Conservation (phyloP, 2,329 filamentous ascomycete genomes). For the Nothophaeocryptopus gaeumannii region DNA sequence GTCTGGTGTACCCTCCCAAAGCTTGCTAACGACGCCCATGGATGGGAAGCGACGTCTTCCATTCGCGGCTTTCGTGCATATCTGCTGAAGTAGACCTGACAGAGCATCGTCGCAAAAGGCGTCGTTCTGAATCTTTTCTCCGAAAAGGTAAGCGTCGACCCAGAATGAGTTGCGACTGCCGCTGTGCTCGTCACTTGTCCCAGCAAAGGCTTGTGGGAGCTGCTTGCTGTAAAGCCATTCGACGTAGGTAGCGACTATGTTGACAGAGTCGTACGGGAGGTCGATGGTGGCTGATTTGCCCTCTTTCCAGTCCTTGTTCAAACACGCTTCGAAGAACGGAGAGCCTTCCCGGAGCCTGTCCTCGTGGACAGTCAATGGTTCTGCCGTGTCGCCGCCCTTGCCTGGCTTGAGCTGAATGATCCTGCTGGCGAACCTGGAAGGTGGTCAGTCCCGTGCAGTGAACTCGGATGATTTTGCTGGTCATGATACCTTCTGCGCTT, state of each 20-base stretch:
- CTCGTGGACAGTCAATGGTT: constrained; percentile 20
- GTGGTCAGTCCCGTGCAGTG: too few relatives aligned
- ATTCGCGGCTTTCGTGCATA: too few relatives aligned
- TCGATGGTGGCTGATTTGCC: constrained; percentile 15
- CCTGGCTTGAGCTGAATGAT: constrained; percentile 9
- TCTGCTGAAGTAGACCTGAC: not conserved
- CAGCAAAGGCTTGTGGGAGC: not conserved
- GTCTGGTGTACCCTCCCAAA: not conserved
- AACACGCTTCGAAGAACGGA: constrained; percentile 18
- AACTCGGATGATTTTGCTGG: too few relatives aligned
- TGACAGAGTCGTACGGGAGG: constrained; percentile 15
- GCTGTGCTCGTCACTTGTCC: too few relatives aligned
- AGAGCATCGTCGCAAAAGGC: constrained; percentile 10
- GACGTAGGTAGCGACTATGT: constrained; percentile 18
- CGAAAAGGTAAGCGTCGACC: constrained; percentile 7
- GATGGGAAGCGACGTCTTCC: too few relatives aligned
- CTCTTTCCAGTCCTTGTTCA: constrained; percentile 23
- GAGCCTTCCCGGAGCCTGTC: constrained; percentile 15
- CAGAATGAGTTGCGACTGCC: too few relatives aligned
- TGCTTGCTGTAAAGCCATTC: constrained; percentile 20
- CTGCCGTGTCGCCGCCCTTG: not conserved
- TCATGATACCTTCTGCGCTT: constrained; percentile 6
- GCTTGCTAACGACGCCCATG: too few relatives aligned
- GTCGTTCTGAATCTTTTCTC: constrained; percentile 16
- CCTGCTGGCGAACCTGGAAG: constrained; percentile 8